Base-by-base conservation (phyloP, 345 rosid genomes). In the Clarkia xantiana region DNA sequence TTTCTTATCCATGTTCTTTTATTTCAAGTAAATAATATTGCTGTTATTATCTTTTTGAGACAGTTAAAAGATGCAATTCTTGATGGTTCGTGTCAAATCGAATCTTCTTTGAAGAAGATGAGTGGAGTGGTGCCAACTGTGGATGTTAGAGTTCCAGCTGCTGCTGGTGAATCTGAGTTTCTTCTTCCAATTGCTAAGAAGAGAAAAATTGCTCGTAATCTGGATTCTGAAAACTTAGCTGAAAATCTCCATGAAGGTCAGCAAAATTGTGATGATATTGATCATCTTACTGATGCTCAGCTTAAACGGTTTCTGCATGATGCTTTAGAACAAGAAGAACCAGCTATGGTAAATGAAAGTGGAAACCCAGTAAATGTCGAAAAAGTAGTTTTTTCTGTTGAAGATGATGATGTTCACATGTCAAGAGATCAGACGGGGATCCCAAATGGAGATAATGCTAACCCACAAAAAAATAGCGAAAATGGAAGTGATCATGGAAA, bases 21-120 rank as follows among this genome's bases (percentile, higher is more conserved):
- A n/a, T n/a, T 29, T 56, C 40, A 7, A 45, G 14, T 51, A 41
- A 36, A 11, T 50, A 51, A 45, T 58, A 22, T 48, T 34, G n/a
- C 45, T 45, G 40, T 11, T 16, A 17, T 52, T 36, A 34, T 42
- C 51, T 47, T 46, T 42, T 46, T 50, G 45, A 54, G 59, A 48
- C 75, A 82, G 91, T 57, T 82, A 53, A 75, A 69, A 65, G 73
- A 62, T 71, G 40, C 66, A 20, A 63, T 69, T 22, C 54, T 51
- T 41, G 49, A 57, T 18, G 75, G 75, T 41, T 18, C 51, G 3
- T 41, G 52, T 59, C 61, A 65, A 4, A 14, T 41, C 57, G 61
- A 68, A 58, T 58, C 67, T 54, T 68, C 61, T 18, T 62, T 74
- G 57, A 68, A 44, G 56, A 60, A 45, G 49, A 44, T 39, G 43